Base-by-base conservation (phyloP, 768 basidiomycete species). In the Lactarius tabidus region DNA sequence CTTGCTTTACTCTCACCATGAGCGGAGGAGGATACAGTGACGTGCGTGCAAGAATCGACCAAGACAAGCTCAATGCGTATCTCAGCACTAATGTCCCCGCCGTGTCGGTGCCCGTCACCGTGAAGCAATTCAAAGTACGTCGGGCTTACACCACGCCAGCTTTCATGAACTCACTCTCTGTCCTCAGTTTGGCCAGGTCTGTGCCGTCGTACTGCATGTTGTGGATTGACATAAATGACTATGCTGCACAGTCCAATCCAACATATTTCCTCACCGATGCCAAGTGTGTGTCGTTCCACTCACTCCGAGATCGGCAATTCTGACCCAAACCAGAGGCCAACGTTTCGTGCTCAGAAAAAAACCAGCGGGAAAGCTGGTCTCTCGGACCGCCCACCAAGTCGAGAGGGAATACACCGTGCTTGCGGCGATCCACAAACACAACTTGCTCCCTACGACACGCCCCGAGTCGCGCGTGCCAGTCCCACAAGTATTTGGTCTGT, bases 81-180 rank as follows among this genome's bases (percentile, higher is more conserved):
- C 82, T 98, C 67, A 72, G 77, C 59, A 73, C 77, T 60, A 76
- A 84, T 70, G 84, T 89, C 9, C 75, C 80, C 17, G 77, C 74
- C 0, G 81, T 95, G 59, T 77, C 77, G 56, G 75, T 84, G 2
- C 91, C 93, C 0, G 84, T 96, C 20, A 77, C 79, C 23, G 85
- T 97, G 36, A 91, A 94, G 79, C 96, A 98, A 76, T 98, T 98
- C 82, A 92, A 92, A 78, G 92, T 92, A 75, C 59, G 84, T 74
- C 52, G 3, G 10, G 17, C 26, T 17, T 7, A 18, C 6, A 33
- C 28, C 2, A 51, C 12, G 14, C 39, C 17, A 38, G 12, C 17
- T 39, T 18, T 28, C 38, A 45, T 15, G 20, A 14, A 65, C 59
- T 53, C 28, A 60, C 33, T 29, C 35, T 38, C 59, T 28, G 26